Conservation (phyloP, 2,329 filamentous ascomycete genomes). For the Diaporthe australafricana region DNA sequence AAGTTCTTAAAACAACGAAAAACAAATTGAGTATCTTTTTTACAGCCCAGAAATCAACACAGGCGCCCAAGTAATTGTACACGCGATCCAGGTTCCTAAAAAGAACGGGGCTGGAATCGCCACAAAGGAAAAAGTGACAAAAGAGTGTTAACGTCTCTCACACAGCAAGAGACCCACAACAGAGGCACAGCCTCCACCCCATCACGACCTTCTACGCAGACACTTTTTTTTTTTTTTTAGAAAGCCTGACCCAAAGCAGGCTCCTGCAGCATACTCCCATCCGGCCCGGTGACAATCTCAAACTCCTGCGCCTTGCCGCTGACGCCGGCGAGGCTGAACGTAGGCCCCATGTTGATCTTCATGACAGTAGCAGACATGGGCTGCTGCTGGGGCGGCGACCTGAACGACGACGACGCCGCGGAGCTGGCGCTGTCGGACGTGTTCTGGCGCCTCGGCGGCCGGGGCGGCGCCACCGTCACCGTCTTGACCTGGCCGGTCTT, state of each 20-base stretch:
- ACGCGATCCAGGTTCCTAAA: neutral
- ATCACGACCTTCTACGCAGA: neutral
- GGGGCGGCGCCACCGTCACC: slow-evolving; percentile 30
- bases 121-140: slow-evolving; percentile 31
- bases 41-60: neutral
- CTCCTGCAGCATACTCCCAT: slow-evolving; percentile 22
- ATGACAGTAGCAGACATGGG: slow-evolving; percentile 7
- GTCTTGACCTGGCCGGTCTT: slow-evolving; percentile 37
- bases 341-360: slow-evolving; percentile 25
- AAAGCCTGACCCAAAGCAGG: slow-evolving; percentile 30
- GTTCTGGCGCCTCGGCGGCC: slow-evolving; percentile 23
- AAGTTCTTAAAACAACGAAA: neutral
- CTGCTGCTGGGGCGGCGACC: slow-evolving; percentile 22
- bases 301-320: slow-evolving; percentile 37
- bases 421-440: slow-evolving; percentile 22
- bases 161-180: neutral
- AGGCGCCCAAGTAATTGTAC: neutral
- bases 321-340: slow-evolving; percentile 33
- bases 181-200: neutral
- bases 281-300: slow-evolving; percentile 30
- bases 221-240: neutral
- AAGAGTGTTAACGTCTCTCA: neutral
- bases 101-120: neutral
- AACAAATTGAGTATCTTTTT: slow-evolving; percentile 1
- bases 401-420: neutral